Evolutionary conservation across 2,329 filamentous ascomycete genomes (phyloP).

Genomic region (Helotiales sp.): DNA sequence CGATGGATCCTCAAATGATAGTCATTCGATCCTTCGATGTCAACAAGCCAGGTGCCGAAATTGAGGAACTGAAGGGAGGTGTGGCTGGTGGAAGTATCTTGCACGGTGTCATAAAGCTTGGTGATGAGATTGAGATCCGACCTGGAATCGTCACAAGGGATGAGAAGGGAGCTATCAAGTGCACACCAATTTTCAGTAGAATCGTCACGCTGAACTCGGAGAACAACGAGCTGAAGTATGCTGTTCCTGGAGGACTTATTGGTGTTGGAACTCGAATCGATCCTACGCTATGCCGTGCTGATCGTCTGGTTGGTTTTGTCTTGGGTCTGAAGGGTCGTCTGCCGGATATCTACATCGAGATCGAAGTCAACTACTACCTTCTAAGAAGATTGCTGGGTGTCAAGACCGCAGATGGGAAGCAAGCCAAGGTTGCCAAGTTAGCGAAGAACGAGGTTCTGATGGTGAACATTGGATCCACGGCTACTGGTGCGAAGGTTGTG

Average conservation of each 20-base stretch:
- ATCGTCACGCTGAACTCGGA: slow-evolving; percentile 96
- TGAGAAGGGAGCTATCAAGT: slow-evolving; percentile 89
- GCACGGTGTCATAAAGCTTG: slow-evolving; percentile 93
- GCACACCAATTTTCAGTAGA: slow-evolving; percentile 94
- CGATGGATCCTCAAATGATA: slow-evolving; percentile 94
- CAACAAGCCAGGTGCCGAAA: slow-evolving; percentile 99
- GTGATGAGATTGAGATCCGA: slow-evolving; percentile 97
- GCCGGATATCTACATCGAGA: slow-evolving; percentile 95
- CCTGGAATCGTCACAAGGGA: slow-evolving; percentile 98
- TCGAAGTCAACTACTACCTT: slow-evolving; percentile 99
- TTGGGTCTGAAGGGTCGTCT: slow-evolving; percentile 91
- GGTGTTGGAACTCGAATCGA: slow-evolving; percentile 98
- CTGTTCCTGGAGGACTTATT: slow-evolving; percentile 94
- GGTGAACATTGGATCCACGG: slow-evolving; percentile 99
- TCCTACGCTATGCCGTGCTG: slow-evolving; percentile 95
- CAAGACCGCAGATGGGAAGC: slow-evolving; percentile 96
- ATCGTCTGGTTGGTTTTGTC: slow-evolving; percentile 98
- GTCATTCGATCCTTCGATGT: slow-evolving; percentile 99
- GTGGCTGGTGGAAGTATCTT: slow-evolving; percentile 96
- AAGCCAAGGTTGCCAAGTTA: slow-evolving; percentile 98
- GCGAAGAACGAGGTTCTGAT: slow-evolving; percentile 99
- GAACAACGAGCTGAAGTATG: slow-evolving; percentile 97
- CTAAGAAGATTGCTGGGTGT: slow-evolving; percentile 93
- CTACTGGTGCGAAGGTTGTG: slow-evolving; percentile 94
- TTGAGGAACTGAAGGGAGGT: slow-evolving; percentile 97